phyloP scores from a whole-genome alignment of 176 grass and related monocot genomes.

The Sorghum bicolor region DNA sequence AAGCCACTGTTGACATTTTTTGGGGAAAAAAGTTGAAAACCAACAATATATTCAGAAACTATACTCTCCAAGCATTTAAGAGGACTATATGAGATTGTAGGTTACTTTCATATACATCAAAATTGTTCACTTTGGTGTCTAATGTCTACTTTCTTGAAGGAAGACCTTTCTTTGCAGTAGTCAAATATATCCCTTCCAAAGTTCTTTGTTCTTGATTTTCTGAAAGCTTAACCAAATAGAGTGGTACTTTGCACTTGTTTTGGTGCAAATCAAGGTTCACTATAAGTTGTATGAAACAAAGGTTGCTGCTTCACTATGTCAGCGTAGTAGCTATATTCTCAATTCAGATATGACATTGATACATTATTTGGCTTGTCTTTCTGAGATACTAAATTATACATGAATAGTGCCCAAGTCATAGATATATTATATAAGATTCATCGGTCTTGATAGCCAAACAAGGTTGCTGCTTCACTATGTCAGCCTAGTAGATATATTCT shows the following conservation, averaged over 20 bases:
- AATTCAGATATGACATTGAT: neutral
- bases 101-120: neutral
- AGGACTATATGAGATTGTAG: neutral
- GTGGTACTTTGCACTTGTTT: neutral
- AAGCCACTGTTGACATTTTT: neutral
- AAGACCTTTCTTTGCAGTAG: neutral
- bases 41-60: constrained; percentile 1
- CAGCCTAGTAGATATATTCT: neutral
- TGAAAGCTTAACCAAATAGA: neutral
- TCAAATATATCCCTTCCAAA: neutral
- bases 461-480: neutral
- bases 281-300: neutral
- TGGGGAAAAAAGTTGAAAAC: neutral
- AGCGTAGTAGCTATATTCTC: neutral
- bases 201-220: neutral
- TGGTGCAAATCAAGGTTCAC: neutral
- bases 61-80: neutral
- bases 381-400: neutral
- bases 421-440: neutral
- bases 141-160: neutral
- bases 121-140: neutral
- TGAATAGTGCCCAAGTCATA: neutral
- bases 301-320: neutral
- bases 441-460: no score
- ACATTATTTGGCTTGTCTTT: neutral